Conservation (phyloP, 441 rosid genomes). For the Populus trichocarpa region DNA sequence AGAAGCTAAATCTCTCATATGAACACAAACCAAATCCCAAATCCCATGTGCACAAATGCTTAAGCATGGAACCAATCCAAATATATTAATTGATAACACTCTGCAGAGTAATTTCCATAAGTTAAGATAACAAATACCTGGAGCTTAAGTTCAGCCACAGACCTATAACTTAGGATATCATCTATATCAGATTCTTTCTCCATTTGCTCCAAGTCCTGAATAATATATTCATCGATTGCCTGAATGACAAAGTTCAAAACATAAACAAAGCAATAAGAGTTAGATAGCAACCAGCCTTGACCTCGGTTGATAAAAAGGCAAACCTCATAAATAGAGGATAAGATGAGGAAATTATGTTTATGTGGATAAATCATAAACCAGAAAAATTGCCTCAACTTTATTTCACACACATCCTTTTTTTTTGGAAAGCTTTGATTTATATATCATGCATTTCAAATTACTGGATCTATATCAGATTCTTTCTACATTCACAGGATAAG, state of each 20-base stretch:
- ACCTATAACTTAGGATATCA: conserved; percentile 79
- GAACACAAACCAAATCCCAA: conserved; percentile 2
- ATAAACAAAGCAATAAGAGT: conserved; percentile 12
- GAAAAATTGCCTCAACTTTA: neutral
- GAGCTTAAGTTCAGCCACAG: conserved; percentile 82
- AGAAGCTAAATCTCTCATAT: conserved; percentile 9
- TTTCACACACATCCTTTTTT: neutral
- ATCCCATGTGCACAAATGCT: neutral
- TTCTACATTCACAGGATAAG: neutral
- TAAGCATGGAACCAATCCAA: neutral
- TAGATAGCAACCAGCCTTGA: conserved; percentile 9
- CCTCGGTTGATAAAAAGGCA: neutral
- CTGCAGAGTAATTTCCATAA: neutral
- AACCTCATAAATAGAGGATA: neutral
- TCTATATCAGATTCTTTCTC: conserved; percentile 87
- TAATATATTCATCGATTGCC: conserved; percentile 62
- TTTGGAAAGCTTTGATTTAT: neutral
- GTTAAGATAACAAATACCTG: conserved; percentile 55
- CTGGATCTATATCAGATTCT: no score
- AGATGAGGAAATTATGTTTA: neutral
- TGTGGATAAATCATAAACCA: neutral
- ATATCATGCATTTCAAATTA: neutral
- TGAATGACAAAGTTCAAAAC: conserved; percentile 30
- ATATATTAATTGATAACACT: neutral
- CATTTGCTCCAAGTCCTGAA: conserved; percentile 80